Percentiles rank a stretch among this genome's conserved stretches.
phyloP scores from a whole-genome alignment of 208 protist species.

The Leishmania aethiopica region DNA sequence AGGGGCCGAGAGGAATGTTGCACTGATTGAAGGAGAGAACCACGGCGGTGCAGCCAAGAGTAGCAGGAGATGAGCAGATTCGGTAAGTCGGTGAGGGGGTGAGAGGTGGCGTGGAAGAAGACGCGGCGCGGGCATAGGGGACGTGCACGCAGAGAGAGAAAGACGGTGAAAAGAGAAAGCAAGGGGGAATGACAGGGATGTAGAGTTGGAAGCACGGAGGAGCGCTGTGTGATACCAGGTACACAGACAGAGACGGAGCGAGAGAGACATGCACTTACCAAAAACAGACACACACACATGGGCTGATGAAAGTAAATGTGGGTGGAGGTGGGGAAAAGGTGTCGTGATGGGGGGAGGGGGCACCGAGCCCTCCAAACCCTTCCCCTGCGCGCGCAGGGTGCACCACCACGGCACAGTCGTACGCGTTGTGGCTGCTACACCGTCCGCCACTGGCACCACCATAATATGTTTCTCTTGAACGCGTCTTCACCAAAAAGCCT shows the following conservation, averaged over 20 bases:
- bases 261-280: background rate
- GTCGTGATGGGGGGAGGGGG: background rate
- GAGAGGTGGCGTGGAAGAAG: background rate
- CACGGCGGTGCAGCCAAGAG: background rate
- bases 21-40: background rate
- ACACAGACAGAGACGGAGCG: background rate
- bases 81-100: background rate
- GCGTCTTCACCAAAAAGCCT: too few species aligned
- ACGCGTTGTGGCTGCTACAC: background rate
- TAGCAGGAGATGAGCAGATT: background rate
- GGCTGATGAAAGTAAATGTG: background rate
- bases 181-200: background rate
- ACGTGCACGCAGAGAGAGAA: background rate
- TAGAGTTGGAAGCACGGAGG: background rate
- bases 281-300: background rate
- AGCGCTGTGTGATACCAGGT: background rate
- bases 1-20: background rate
- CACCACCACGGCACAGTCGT: background rate
- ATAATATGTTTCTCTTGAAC: background rate
- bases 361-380: background rate
- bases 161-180: background rate
- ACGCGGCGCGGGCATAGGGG: background rate
- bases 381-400: background rate
- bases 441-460: background rate
- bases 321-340: background rate